Evolutionary conservation across 495 filamentous ascomycete genomes (phyloP), one percentile per base, ranked within the genome.

Genomic region (Pyronema domesticum): DNA sequence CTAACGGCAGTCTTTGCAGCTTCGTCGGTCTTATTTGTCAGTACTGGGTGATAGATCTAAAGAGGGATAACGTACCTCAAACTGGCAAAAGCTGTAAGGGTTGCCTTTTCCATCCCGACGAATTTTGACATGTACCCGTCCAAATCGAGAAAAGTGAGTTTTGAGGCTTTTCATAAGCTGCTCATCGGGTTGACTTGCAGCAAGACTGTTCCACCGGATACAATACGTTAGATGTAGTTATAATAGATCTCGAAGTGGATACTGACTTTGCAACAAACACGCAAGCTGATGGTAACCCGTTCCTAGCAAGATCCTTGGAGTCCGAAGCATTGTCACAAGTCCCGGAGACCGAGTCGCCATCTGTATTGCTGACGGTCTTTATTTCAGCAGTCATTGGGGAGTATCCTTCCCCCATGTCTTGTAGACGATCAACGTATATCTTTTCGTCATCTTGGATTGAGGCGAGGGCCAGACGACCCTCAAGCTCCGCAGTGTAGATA

Each of bases 51-150:
- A 48, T 1, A 5, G 1, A 7, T n/a, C 8, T 18, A 13, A 9
- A 1, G 19, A 37, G 40, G 14, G 6, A 23, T 10, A 45, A 33
- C 35, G 30, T 60, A 55, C 61, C 44, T 64, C 61, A 53, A 64
- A 64, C 48, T 64, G 61, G 42, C 61, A 64, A 55, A 64, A 64
- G 39, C 61, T 64, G n/a, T 64, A 64, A 4, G 61, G 61, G 33
- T 64, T 64, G 6, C 61, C 59, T 54, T 64, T 64, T 23, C 40
- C 51, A 55, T 64, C 61, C 43, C 61, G 64, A 6, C 61, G 61
- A 37, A 64, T 64, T 35, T 64, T 64, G 30, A 64, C 61, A 44
- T 64, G 61, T 6, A 64, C 49, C 15, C 61, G 50, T 14, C 61
- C 61, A 46, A 60, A 64, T 45, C 54, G 63, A 1, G 47, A 53